Conservation (phyloP, 305 asterid genomes). For the Andrographis paniculata region DNA sequence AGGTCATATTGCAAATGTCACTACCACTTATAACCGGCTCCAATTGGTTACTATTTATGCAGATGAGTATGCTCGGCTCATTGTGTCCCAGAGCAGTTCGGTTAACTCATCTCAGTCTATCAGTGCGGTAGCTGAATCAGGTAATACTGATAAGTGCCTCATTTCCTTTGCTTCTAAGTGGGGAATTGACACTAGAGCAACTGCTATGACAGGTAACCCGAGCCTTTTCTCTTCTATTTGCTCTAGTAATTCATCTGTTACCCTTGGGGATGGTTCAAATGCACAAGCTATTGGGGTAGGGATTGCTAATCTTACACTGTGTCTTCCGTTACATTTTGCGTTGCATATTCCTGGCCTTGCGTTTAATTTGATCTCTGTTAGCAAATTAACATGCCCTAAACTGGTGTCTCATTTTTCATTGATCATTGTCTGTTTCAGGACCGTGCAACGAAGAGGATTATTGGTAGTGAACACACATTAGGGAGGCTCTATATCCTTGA, state of each 20-base stretch:
- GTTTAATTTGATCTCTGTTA: background rate
- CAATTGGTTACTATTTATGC: no score
- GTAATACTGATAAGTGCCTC: background rate
- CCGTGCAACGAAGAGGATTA: conserved; percentile 5
- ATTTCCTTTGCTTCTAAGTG: background rate
- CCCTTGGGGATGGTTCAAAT: background rate
- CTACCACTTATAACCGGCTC: no score
- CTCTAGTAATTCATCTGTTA: background rate
- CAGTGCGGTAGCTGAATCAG: background rate
- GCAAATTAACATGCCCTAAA: background rate
- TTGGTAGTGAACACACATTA: conserved; percentile 5
- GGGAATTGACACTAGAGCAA: background rate
- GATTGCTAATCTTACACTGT: background rate
- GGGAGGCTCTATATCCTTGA: background rate
- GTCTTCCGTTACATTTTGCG: background rate
- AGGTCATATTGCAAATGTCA: no score
- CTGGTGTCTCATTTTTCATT: background rate
- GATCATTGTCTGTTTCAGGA: conserved; percentile 1
- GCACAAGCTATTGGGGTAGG: background rate
- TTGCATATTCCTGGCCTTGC: background rate
- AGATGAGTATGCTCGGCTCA: no score
- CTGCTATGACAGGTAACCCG: background rate
- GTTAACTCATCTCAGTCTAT: background rate
- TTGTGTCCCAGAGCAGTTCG: no score
- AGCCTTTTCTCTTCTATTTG: background rate